Conservation (phyloP, 257 asterid species). For the Cordia subcordata region DNA sequence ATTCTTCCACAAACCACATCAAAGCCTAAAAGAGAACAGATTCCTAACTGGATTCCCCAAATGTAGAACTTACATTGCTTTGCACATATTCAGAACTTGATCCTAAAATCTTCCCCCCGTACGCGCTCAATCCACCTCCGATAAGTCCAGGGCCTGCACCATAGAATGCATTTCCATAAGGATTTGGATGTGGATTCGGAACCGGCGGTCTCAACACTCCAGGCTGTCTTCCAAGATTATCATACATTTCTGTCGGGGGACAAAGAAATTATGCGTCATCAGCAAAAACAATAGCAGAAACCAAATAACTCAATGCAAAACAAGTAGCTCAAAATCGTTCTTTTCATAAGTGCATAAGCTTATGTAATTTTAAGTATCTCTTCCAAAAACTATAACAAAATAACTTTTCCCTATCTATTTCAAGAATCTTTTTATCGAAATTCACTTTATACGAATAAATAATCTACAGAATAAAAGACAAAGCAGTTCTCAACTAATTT, state of each 20-base stretch:
- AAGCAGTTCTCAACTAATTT: no score
- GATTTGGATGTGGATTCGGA: conserved; percentile 21
- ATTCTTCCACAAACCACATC: not conserved
- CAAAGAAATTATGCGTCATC: not conserved
- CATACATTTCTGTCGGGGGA: conserved; percentile 24
- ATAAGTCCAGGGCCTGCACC: conserved; percentile 12
- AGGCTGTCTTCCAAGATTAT: conserved; percentile 26
- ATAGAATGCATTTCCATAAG: conserved; percentile 19
- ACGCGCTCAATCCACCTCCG: conserved; percentile 4
- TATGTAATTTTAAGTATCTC: no score
- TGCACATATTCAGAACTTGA: conserved; percentile 2
- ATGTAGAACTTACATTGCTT: conserved; percentile 7
- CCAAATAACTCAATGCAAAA: no score
- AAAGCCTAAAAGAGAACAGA: not conserved
- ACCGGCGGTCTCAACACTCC: conserved; percentile 23
- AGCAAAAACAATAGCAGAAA: not conserved
- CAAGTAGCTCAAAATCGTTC: no score
- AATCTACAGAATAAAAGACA: no score
- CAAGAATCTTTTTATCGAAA: no score
- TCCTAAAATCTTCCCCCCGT: conserved; percentile 9
- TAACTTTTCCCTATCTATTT: no score
- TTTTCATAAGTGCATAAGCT: no score
- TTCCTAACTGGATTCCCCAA: not conserved
- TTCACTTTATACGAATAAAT: no score
- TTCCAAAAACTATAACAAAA: no score